These are phyloP conservation scores for Penicillium mononematosum DNA, from an alignment of 495 filamentous ascomycete species.

Conservation along the genomic window DNA sequence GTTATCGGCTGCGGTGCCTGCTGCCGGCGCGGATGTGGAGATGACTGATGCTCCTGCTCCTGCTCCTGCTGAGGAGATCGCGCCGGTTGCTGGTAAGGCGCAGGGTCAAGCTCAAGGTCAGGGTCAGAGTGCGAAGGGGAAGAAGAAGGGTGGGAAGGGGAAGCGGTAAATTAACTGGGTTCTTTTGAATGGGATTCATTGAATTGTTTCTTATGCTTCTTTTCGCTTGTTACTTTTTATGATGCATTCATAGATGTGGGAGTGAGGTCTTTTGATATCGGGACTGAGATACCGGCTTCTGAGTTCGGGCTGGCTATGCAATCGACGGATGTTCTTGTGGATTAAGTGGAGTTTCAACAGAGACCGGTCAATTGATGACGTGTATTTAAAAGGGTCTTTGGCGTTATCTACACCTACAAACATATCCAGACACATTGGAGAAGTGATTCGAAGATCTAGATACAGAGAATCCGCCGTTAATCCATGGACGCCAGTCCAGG, in stretches of 20 bases:
- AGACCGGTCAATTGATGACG: background rate
- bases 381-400: background rate
- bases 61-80: constrained; percentile 23
- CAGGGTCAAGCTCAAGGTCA: background rate
- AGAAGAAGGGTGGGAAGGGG: constrained; percentile 30
- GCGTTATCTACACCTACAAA: background rate
- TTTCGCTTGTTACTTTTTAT: background rate
- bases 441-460: constrained; percentile 28
- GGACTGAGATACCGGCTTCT: background rate
- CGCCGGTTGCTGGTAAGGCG: background rate
- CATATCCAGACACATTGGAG: constrained; percentile 9
- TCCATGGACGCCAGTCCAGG: constrained; percentile 26
- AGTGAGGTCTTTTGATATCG: constrained; percentile 1
- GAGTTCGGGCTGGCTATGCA: background rate
- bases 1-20: constrained; percentile 32
- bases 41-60: constrained; percentile 36
- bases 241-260: constrained; percentile 2
- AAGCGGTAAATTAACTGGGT: constrained; percentile 16
- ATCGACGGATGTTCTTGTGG: background rate
- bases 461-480: constrained; percentile 32
- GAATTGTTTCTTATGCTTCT: background rate
- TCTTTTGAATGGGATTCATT: background rate
- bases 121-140: constrained; percentile 17
- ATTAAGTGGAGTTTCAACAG: background rate
- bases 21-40: constrained; percentile 33